Conservation (phyloP, 176 grass and related monocot genomes). For the Bolboschoenus planiculmis region DNA sequence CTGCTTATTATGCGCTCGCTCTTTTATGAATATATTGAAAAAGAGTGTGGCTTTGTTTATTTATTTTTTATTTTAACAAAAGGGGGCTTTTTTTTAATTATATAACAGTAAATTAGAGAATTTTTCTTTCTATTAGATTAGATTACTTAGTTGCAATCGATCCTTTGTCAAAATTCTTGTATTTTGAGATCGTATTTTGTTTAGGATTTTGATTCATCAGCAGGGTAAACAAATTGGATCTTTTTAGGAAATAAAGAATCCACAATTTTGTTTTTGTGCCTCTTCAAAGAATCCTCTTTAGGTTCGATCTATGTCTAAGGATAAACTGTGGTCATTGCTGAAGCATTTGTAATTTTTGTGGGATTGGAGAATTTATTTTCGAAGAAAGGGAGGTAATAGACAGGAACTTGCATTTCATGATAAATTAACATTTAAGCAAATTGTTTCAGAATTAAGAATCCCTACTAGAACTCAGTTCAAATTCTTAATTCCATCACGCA, state of each 20-base stretch:
- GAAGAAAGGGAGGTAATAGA: background rate
- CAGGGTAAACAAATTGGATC: background rate
- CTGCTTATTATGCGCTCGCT: background rate
- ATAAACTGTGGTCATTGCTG: background rate
- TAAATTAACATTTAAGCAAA: background rate
- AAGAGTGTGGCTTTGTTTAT: background rate
- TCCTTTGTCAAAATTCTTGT: background rate
- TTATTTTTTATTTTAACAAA: background rate
- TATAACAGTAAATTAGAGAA: background rate
- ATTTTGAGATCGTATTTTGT: background rate
- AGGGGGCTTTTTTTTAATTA: no score
- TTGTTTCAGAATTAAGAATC: background rate
- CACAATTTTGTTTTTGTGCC: background rate
- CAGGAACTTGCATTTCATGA: background rate
- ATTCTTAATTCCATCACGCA: background rate
- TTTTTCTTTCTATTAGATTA: background rate
- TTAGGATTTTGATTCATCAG: background rate
- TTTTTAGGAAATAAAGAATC: background rate
- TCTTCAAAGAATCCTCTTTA: background rate
- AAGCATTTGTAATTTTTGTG: background rate
- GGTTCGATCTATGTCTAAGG: background rate
- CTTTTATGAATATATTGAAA: background rate
- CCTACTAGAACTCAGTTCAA: background rate
- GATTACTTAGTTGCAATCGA: background rate
- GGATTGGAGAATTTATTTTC: background rate